phyloP scores from a whole-genome alignment of 495 filamentous ascomycete species.

The Penicillium canescens region DNA sequence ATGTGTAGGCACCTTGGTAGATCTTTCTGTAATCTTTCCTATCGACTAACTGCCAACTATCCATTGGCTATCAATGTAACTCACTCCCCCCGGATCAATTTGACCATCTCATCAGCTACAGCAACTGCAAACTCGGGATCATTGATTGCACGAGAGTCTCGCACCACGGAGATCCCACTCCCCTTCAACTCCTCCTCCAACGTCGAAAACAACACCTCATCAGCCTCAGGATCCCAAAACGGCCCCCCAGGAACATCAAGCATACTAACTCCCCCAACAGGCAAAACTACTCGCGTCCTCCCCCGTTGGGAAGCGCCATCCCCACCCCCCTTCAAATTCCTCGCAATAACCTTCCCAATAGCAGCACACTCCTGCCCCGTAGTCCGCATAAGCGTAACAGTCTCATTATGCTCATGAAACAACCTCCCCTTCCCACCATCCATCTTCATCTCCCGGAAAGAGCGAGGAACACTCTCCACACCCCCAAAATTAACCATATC shows the following conservation, averaged over 20 bases:
- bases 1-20: background rate
- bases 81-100: constrained; percentile 10
- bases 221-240: constrained; percentile 46
- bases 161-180: constrained; percentile 34
- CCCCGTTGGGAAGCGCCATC: background rate
- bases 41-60: background rate
- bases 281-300: constrained; percentile 57
- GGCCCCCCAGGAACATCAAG: constrained; percentile 35
- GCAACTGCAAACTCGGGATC: constrained; percentile 39
- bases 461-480: constrained; percentile 50
- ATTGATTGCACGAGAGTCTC: constrained; percentile 44
- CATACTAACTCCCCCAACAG: constrained; percentile 52
- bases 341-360: constrained; percentile 53
- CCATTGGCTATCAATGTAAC: background rate
- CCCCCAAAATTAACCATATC: constrained; percentile 74
- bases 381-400: constrained; percentile 65
- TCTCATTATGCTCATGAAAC: constrained; percentile 64
- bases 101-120: constrained; percentile 23
- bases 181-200: constrained; percentile 42
- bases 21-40: background rate
- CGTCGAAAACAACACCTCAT: constrained; percentile 44
- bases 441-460: constrained; percentile 18
- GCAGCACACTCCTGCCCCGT: constrained; percentile 50
- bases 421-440: constrained; percentile 29
- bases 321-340: constrained; percentile 38